Conservation (phyloP, 176 grass and related monocot genomes). For the Raddia guianensis region DNA sequence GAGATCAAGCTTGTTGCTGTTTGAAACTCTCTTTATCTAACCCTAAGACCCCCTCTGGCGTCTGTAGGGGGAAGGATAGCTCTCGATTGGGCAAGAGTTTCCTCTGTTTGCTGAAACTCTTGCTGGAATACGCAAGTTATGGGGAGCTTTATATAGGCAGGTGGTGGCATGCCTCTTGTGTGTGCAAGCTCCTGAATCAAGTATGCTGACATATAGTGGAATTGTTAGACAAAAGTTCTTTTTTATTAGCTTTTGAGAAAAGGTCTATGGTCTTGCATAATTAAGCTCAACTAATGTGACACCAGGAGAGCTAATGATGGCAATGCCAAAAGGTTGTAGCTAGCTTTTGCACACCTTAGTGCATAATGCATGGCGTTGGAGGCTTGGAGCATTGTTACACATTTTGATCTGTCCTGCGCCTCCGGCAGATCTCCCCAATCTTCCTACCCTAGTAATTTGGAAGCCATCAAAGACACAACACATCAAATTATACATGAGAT, state of each 20-base stretch:
- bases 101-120: slow-evolving; percentile 43
- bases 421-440: background rate
- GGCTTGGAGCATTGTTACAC: slow-evolving; percentile 1
- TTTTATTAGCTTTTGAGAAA: slow-evolving; percentile 3
- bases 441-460: background rate
- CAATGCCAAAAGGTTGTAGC: slow-evolving; percentile 21
- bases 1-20: background rate
- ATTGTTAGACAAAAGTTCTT: background rate
- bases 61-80: slow-evolving; percentile 47
- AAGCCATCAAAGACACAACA: slow-evolving; percentile 13
- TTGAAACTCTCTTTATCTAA: slow-evolving; percentile 34
- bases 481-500: slow-evolving; percentile 4
- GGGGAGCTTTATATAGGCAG: slow-evolving; percentile 43
- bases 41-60: slow-evolving; percentile 32
- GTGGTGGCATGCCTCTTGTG: background rate
- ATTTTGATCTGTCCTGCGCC: slow-evolving; percentile 21
- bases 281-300: background rate
- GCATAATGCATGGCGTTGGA: slow-evolving; percentile 2
- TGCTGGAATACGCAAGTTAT: slow-evolving; percentile 3
- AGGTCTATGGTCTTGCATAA: background rate
- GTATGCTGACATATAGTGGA: background rate
- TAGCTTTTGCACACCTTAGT: slow-evolving; percentile 26
- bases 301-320: slow-evolving; percentile 24
- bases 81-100: slow-evolving; percentile 25
- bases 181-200: background rate